Evolutionary conservation across 163 green algal genomes (phyloP).

Genomic region (Prototheca wickerhamii): DNA sequence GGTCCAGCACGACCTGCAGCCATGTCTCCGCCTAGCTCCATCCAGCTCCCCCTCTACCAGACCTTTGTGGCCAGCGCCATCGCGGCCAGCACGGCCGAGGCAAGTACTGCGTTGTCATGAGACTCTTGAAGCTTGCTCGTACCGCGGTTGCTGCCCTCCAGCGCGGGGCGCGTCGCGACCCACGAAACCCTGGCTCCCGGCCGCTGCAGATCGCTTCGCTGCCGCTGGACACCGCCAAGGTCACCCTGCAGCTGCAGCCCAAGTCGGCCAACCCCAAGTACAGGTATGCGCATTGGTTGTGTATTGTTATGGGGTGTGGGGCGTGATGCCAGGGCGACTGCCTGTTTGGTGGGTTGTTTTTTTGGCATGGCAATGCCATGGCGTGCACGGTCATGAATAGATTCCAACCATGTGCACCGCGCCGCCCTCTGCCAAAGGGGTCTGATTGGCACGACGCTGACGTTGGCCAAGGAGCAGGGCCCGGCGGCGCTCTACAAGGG

Average conservation of each 20-base stretch:
- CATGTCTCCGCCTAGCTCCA: constrained; percentile 25
- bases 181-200: neutral
- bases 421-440: too few relatives aligned
- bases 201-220: constrained; percentile 36
- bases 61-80: constrained; percentile 59
- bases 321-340: neutral
- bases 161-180: neutral
- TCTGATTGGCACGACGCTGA: constrained; percentile 78
- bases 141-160: constrained; percentile 4
- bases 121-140: neutral
- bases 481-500: constrained; percentile 83
- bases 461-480: constrained; percentile 88
- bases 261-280: constrained; percentile 61
- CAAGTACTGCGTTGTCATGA: neutral
- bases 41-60: constrained; percentile 45
- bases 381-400: neutral
- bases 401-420: constrained; percentile 3
- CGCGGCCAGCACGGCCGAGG: constrained; percentile 54
- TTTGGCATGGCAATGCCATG: neutral
- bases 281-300: constrained; percentile 51
- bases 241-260: constrained; percentile 87
- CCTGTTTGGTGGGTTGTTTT: neutral
- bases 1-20: neutral
- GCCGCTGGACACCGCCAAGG: constrained; percentile 94
- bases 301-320: neutral